phyloP scores from a whole-genome alignment of 306 rosid species.

The Neltuma alba region DNA sequence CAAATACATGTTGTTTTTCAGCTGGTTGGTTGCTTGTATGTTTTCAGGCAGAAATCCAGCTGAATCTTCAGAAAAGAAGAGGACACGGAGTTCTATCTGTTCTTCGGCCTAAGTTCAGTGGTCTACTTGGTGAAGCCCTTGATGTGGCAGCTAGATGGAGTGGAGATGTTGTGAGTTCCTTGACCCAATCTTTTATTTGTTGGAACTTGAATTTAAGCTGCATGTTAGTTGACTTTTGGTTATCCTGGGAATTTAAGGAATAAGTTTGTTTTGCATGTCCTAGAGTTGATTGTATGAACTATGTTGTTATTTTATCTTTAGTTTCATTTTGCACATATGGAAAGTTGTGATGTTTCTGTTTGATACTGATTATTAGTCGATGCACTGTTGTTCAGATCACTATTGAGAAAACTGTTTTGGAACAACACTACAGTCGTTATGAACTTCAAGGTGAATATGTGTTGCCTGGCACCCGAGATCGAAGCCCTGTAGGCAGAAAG shows the following conservation, averaged over 20 bases:
- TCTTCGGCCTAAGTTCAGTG: constrained; percentile 84
- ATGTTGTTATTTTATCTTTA: not conserved
- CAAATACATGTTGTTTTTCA: constrained; percentile 24
- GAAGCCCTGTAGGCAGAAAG: constrained; percentile 62
- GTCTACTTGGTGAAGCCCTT: constrained; percentile 93
- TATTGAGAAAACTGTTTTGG: constrained; percentile 88
- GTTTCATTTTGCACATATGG: not conserved
- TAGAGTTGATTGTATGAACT: constrained; percentile 9
- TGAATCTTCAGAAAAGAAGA: constrained; percentile 93
- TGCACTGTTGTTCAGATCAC: constrained; percentile 69
- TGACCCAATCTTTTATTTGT: constrained; percentile 21
- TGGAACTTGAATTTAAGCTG: constrained; percentile 22
- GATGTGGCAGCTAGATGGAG: constrained; percentile 97
- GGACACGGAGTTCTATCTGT: constrained; percentile 90
- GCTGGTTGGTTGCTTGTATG: constrained; percentile 28
- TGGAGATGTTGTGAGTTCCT: constrained; percentile 88
- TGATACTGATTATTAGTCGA: constrained; percentile 27
- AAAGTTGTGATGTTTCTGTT: constrained; percentile 15
- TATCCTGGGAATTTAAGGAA: constrained; percentile 24
- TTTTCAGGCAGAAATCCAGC: constrained; percentile 89
- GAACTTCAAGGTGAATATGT: constrained; percentile 99
- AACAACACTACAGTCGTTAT: constrained; percentile 86
- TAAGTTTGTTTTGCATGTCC: constrained; percentile 9
- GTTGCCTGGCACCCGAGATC: constrained; percentile 85
- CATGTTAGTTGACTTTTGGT: constrained; percentile 18